Percentiles rank a stretch among this genome's conserved stretches.
These are phyloP conservation scores for Xylaria sp. DNA, from an alignment of 2,329 filamentous ascomycete species.

Conservation along the genomic window DNA sequence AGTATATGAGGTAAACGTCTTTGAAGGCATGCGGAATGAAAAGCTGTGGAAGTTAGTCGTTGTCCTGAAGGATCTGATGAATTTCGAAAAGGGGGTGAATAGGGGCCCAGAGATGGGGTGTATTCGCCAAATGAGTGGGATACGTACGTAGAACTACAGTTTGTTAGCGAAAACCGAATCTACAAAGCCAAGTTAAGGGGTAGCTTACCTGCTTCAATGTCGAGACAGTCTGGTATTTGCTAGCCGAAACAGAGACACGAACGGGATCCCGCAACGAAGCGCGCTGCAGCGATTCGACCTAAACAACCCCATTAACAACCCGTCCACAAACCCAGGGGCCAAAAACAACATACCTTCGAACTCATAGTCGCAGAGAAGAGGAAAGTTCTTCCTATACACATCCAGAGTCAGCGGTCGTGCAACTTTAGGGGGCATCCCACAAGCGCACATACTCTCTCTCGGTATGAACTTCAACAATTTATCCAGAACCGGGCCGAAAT, in stretches of 20 bases:
- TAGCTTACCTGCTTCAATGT: slow-evolving; percentile 64
- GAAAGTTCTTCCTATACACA: slow-evolving; percentile 57
- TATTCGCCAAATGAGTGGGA: background rate
- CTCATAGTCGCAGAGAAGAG: slow-evolving; percentile 94
- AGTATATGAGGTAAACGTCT: slow-evolving; percentile 80
- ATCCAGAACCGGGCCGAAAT: slow-evolving; percentile 88
- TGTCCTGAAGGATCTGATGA: background rate
- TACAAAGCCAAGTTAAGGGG: background rate
- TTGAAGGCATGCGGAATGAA: slow-evolving; percentile 85
- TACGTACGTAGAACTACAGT: slow-evolving; percentile 48
- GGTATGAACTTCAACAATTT: slow-evolving; percentile 68
- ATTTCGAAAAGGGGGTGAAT: background rate
- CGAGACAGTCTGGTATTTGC: slow-evolving; percentile 86
- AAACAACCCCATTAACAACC: background rate
- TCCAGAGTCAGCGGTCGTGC: background rate
- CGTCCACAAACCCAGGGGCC: background rate
- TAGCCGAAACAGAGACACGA: slow-evolving; percentile 72
- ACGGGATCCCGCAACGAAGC: slow-evolving; percentile 82
- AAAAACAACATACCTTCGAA: slow-evolving; percentile 51
- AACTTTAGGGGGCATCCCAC: background rate
- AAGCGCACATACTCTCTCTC: slow-evolving; percentile 13
- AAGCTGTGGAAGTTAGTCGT: slow-evolving; percentile 35
- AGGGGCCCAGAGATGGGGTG: too few species aligned
- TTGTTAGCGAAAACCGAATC: background rate
- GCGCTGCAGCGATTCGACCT: slow-evolving; percentile 81